These are phyloP conservation scores for Alliaria petiolata DNA, from an alignment of 345 rosid species.

Conservation along the genomic window DNA sequence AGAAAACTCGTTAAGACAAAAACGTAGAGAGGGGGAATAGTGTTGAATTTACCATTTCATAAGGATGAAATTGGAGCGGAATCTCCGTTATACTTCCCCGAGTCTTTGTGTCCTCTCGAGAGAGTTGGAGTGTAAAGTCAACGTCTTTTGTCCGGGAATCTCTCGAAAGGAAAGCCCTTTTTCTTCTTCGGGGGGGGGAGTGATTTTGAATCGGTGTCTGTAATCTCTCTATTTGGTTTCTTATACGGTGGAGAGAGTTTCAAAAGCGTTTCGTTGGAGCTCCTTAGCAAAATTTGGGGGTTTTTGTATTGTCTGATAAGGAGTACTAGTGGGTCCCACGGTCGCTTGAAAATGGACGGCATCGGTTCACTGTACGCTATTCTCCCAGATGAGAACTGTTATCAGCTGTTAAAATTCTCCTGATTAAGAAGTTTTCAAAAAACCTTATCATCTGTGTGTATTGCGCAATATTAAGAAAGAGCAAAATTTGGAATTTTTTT, in stretches of 20 bases:
- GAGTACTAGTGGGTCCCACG: constrained; percentile 22
- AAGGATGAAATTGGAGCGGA: constrained; percentile 5
- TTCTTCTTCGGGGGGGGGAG: neutral
- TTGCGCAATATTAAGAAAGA: no score
- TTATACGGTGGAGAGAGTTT: constrained; percentile 4
- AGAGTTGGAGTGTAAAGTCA: constrained; percentile 18
- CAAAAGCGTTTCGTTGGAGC: constrained; percentile 25
- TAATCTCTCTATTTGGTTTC: neutral
- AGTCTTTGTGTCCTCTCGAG: neutral
- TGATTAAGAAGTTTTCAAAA: neutral
- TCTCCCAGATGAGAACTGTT: neutral
- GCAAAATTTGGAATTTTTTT: no score
- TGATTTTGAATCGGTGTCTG: constrained; percentile 10
- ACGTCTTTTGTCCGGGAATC: constrained; percentile 1
- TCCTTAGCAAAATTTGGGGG: neutral
- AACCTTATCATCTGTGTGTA: neutral
- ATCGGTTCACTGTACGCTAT: constrained; percentile 18
- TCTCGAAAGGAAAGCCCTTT: neutral
- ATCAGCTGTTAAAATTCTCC: neutral
- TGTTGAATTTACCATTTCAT: constrained; percentile 16
- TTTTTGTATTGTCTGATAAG: constrained; percentile 12
- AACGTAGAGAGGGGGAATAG: neutral
- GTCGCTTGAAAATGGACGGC: constrained; percentile 24
- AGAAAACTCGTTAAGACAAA: neutral
- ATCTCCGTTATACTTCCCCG: neutral